These are phyloP conservation scores for Leishmania mexicana DNA, from an alignment of 208 protist species.

Conservation along the genomic window DNA sequence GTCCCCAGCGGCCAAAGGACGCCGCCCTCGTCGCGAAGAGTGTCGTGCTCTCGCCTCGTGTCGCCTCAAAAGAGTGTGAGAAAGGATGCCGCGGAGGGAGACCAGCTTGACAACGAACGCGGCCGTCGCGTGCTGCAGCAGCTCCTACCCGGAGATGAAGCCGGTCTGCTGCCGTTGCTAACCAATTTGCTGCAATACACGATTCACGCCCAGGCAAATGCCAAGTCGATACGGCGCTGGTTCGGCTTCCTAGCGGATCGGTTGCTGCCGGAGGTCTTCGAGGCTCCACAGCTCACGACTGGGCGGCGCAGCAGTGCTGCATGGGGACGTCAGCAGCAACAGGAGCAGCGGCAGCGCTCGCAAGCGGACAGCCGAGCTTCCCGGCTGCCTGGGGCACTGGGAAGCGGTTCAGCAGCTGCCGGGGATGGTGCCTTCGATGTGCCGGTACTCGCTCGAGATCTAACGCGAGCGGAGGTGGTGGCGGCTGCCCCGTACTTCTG, in stretches of 20 bases:
- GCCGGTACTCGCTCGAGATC: conserved; percentile 60
- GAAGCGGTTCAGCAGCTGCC: background rate
- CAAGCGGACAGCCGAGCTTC: conserved; percentile 6
- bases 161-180: conserved; percentile 66
- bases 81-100: background rate
- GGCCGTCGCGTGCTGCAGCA: conserved; percentile 17
- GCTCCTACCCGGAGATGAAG: conserved; percentile 26
- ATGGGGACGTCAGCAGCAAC: conserved; percentile 35
- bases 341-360: conserved; percentile 7
- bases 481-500: conserved; percentile 75
- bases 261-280: conserved; percentile 71
- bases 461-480: conserved; percentile 64
- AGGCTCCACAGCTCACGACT: conserved; percentile 59
- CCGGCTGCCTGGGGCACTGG: background rate
- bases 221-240: conserved; percentile 55
- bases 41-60: conserved; percentile 3
- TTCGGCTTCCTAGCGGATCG: conserved; percentile 61
- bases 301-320: conserved; percentile 44
- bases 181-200: conserved; percentile 53
- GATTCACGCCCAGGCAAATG: conserved; percentile 65
- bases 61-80: conserved; percentile 5
- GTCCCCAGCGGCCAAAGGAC: background rate
- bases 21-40: background rate
- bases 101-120: background rate
- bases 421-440: conserved; percentile 17